phyloP scores from a whole-genome alignment of 306 rosid species.

The Alnus rubra region DNA sequence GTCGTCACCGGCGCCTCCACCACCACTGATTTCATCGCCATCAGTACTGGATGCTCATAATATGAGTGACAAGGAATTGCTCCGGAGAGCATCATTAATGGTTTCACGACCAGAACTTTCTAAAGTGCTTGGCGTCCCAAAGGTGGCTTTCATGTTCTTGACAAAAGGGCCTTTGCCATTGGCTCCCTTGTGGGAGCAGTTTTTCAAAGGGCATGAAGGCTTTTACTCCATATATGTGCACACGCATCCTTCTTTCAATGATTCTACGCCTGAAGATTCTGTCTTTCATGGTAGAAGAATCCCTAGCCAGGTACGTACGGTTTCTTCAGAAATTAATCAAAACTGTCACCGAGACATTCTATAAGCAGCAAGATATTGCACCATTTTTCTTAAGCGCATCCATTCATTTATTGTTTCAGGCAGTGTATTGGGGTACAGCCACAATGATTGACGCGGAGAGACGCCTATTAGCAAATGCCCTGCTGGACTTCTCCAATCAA shows the following conservation, averaged over 20 bases:
- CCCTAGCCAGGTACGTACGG: conserved; percentile 58
- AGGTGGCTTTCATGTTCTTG: conserved; percentile 72
- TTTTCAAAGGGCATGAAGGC: conserved; percentile 47
- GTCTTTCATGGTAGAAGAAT: conserved; percentile 58
- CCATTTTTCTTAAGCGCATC: too few species aligned
- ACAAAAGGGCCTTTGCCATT: conserved; percentile 49
- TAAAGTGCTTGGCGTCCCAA: conserved; percentile 23
- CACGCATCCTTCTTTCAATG: conserved; percentile 52
- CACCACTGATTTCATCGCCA: not conserved
- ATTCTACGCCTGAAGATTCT: conserved; percentile 41
- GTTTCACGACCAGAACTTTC: conserved; percentile 18
- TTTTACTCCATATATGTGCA: conserved; percentile 60
- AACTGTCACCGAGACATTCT: too few species aligned
- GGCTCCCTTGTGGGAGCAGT: conserved; percentile 54
- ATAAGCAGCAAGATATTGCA: too few species aligned
- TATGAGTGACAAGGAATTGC: conserved; percentile 62
- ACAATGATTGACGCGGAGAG: conserved; percentile 67
- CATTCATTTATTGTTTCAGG: conserved; percentile 20
- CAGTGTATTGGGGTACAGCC: conserved; percentile 57
- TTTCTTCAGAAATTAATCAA: not conserved
- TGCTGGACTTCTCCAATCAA: conserved; percentile 52
- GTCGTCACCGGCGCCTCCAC: not conserved
- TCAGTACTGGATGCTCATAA: conserved; percentile 35
- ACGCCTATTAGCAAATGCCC: conserved; percentile 62
- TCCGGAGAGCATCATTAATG: conserved; percentile 41